These are phyloP conservation scores for Orbilia ellipsospora DNA, from an alignment of 2,329 filamentous ascomycete species.

Conservation along the genomic window DNA sequence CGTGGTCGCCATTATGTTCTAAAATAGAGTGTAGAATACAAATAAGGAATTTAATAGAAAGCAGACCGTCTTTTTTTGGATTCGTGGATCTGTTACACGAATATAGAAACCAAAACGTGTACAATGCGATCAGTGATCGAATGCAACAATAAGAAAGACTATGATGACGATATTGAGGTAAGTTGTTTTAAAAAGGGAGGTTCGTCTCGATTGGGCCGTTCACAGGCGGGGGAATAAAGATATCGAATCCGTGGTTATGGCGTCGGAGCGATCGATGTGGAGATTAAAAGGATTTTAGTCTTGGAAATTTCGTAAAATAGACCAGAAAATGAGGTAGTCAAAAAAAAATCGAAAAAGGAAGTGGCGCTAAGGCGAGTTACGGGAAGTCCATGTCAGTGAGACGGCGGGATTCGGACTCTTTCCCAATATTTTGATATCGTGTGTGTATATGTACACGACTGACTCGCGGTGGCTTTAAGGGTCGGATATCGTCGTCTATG, in stretches of 20 bases:
- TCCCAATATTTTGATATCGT: neutral
- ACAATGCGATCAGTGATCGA: conserved; percentile 12
- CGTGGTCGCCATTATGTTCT: conserved; percentile 40
- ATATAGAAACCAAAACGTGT: conserved; percentile 1
- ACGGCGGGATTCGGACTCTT: conserved; percentile 28
- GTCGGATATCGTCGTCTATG: too few species aligned
- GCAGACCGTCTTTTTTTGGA: neutral
- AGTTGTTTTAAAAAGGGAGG: neutral
- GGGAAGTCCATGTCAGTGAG: conserved; percentile 14
- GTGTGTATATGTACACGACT: too few species aligned
- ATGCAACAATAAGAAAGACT: neutral
- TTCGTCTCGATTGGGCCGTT: conserved; percentile 14
- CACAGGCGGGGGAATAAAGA: conserved; percentile 30
- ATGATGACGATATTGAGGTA: too few species aligned
- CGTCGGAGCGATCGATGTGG: conserved; percentile 40
- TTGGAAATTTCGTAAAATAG: neutral
- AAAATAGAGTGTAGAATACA: too few species aligned
- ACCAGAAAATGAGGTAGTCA: neutral
- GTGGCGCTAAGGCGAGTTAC: conserved; percentile 19
- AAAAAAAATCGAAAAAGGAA: neutral
- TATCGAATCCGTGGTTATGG: conserved; percentile 31
- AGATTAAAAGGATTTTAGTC: conserved; percentile 20
- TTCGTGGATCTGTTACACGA: neutral
- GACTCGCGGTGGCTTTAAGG: too few species aligned
- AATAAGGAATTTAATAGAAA: neutral